These are phyloP conservation scores for Serpula lacrymans DNA, from an alignment of 768 basidiomycete species.

Conservation along the genomic window DNA sequence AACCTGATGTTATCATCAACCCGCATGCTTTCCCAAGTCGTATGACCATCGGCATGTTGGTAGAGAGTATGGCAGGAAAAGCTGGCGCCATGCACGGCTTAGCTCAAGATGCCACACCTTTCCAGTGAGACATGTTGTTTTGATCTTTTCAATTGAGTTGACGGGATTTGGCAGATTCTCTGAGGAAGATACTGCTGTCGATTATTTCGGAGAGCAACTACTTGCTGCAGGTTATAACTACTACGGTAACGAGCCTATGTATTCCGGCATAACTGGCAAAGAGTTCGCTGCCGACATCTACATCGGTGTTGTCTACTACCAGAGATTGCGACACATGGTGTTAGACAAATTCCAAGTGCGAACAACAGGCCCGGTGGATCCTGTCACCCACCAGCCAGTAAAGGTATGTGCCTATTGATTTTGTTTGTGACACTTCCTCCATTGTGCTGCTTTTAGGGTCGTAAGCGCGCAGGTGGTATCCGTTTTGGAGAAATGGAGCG, in stretches of 20 bases:
- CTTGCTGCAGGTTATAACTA: constrained; percentile 95
- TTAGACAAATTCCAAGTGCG: constrained; percentile 99
- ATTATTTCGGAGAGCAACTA: constrained; percentile 96
- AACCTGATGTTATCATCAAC: constrained; percentile 99
- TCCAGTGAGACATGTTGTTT: constrained; percentile 63
- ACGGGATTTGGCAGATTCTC: constrained; percentile 61
- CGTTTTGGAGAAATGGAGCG: constrained; percentile 99
- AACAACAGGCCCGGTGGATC: constrained; percentile 96
- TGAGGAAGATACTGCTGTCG: constrained; percentile 94
- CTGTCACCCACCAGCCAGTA: constrained; percentile 93
- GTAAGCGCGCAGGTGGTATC: constrained; percentile 97
- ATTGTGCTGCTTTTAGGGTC: constrained; percentile 55
- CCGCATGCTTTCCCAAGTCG: constrained; percentile 99
- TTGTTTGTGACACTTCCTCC: constrained; percentile 5
- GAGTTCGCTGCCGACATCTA: constrained; percentile 99
- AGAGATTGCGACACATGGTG: constrained; percentile 98
- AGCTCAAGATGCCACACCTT: constrained; percentile 97
- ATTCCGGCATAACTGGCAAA: constrained; percentile 97
- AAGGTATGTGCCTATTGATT: constrained; percentile 54
- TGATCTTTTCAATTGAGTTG: constrained; percentile 8
- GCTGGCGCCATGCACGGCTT: constrained; percentile 98
- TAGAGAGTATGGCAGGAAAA: constrained; percentile 99
- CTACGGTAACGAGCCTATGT: constrained; percentile 99
- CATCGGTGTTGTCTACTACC: constrained; percentile 97
- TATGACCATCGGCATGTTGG: constrained; percentile 99